Conservation (phyloP, 2,329 filamentous ascomycete genomes). For the Pleochaeta shiraiana region DNA sequence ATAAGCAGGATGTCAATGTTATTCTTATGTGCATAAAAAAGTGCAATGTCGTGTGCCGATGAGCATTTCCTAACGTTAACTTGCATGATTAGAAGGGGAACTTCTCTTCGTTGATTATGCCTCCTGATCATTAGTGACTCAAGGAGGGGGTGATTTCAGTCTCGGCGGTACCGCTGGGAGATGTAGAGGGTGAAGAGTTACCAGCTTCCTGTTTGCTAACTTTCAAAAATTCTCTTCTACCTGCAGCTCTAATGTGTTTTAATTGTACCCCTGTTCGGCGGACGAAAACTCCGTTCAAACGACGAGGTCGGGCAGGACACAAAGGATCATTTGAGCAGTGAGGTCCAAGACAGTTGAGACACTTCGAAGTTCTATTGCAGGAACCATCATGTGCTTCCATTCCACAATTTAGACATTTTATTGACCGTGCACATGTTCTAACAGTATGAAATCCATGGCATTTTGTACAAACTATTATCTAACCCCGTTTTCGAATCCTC, state of each 20-base stretch:
- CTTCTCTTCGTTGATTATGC: neutral
- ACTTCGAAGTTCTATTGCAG: neutral
- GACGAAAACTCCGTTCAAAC: neutral
- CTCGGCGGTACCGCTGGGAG: neutral
- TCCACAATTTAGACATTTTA: neutral
- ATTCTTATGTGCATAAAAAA: neutral
- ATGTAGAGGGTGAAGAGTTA: neutral
- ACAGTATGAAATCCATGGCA: neutral
- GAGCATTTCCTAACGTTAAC: neutral
- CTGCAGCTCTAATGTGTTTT: neutral
- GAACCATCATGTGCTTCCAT: neutral
- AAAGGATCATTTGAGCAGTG: neutral
- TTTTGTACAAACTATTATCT: neutral
- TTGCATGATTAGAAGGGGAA: conserved; percentile 1
- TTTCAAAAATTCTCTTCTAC: neutral
- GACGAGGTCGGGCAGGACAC: neutral
- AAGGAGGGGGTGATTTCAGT: neutral
- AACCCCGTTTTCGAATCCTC: neutral
- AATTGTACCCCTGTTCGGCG: neutral
- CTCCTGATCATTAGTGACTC: neutral
- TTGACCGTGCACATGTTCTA: neutral
- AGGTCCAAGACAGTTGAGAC: neutral
- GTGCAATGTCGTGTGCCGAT: neutral
- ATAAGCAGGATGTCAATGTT: neutral
- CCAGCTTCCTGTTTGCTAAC: neutral